Evolutionary conservation across 176 grass and related monocot species (phyloP), one percentile per base, ranked within the genome.

Genomic region (Aegilops umbellulata): DNA sequence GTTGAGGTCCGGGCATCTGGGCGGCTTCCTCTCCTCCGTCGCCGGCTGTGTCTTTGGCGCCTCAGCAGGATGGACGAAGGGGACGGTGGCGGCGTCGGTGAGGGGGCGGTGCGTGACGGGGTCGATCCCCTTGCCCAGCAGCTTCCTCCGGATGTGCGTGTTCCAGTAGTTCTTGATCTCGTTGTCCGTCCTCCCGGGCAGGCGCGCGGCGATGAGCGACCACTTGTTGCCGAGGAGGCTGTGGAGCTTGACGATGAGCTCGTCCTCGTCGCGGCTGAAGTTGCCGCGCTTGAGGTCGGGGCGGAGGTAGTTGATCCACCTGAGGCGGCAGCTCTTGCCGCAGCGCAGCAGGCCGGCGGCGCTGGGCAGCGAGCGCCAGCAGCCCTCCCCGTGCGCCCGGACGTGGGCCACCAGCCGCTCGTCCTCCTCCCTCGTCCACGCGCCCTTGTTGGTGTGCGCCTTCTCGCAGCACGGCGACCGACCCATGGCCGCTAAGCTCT

Each of bases 91-190:
- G 47, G 47, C 49, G 49, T 53, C 16, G 49, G 6, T 53, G 49
- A 94, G 63, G 34, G 93, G 88, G 2, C 93, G 88, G 80, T 98
- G 96, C 2, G 93, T 98, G 41, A 94, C 83, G 29, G 96, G 96
- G 77, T 98, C 96, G 64, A 98, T 74, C 4, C 96, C 95, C 11
- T 65, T 10, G 31, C 75, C 82, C 5, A 98, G 30, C 6, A 98
- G 84, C 81, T 95, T 98, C 60, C 91, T 69, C 9, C 93, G 89
- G 69, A 98, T 71, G 82, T 98, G 96, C 70, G 95, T 98, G 93
- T 98, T 98, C 95, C 95, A 98, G 89, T 98, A 93, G 91, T 98
- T 98, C 87, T 98, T 98, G 87, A 98, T 98, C 87, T 98, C 95
- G 83, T 98, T 98, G 79, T 98, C 95, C 35, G 95, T 95, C 73